Base-by-base conservation (phyloP, 1,139 yeast species). In the Yamadazyma sp. region DNA sequence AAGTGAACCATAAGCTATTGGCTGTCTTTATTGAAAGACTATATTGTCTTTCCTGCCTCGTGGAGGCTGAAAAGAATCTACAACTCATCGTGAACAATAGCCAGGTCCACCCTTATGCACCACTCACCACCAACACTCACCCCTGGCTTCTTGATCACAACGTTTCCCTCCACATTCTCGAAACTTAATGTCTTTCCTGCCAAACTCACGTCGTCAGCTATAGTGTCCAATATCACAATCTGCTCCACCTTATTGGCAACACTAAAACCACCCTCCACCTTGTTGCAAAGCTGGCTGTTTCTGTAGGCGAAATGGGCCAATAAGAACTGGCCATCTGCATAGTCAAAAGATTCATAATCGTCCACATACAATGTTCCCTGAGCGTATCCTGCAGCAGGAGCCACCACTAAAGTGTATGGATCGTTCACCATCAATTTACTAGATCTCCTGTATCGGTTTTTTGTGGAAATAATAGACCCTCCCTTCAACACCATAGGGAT, bases 401-500 rank as follows among this genome's bases (percentile, higher is more conserved):
- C 88, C 31, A 92, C 64, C 2, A 83, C 70, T 34, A 92, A 52
- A 0, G 96, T 86, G 56, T 82, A 87, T 2, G 98, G 97, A 57
- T 92, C 99, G 45, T 73, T 64, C 30, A 58, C 64, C 95, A 87
- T 89, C 45, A 87, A 66, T 51, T 73, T 79, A 6, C 92, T 64
- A 1, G 96, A 86, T 47, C 98, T 74, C 57, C 99, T 80, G 46
- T 79, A 76, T 47, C 96, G 74, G 38, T 81, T 85, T 45, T 85
- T 83, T 35, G 80, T 72, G 12, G 82, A 68, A 21, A 85, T 59
- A 12, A 92, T 76, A 30, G 82, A 76, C 0, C 98, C 98, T 18
- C 96, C 95, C 50, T 80, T 78, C 17, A 86, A 62, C 27, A 76
- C 73, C 46, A 87, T 73, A 1, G 98, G 97, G 16, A 86, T 78